A percentile compares a stretch with the other conserved stretches of the same genome.
These are phyloP conservation scores for Gomphus bonarii DNA, from an alignment of 1,284 basidiomycete species.

Conservation along the genomic window DNA sequence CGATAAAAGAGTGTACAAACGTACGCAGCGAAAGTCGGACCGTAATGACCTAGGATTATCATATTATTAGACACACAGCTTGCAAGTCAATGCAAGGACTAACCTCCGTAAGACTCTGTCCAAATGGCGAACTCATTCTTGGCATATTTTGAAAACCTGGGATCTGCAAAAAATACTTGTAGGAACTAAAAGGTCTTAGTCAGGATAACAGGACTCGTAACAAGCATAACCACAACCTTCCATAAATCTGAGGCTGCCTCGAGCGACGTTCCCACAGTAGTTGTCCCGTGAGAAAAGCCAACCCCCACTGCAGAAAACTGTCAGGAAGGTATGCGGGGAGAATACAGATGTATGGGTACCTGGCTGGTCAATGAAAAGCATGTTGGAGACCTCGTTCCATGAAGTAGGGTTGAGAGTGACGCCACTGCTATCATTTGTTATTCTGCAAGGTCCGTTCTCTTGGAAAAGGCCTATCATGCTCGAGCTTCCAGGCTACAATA, in stretches of 20 bases:
- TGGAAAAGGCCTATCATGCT: constrained; percentile 62
- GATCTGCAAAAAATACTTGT: constrained; percentile 54
- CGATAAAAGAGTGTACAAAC: constrained; percentile 12
- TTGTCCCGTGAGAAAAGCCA: constrained; percentile 49
- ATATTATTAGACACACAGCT: not conserved
- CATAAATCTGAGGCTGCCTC: constrained; percentile 49
- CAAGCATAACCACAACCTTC: constrained; percentile 18
- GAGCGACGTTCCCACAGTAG: constrained; percentile 38
- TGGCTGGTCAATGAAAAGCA: constrained; percentile 53
- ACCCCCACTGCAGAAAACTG: constrained; percentile 30
- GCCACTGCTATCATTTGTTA: constrained; percentile 43
- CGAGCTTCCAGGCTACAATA: constrained; percentile 45
- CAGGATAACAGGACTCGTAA: not conserved
- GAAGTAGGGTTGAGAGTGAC: constrained; percentile 47
- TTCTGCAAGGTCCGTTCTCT: constrained; percentile 53
- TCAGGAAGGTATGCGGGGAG: not conserved
- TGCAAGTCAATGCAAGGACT: not conserved
- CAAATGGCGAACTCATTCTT: constrained; percentile 45
- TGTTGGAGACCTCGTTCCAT: constrained; percentile 56
- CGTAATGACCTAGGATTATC: constrained; percentile 39
- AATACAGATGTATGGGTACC: constrained; percentile 9
- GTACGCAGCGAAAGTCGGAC: constrained; percentile 48
- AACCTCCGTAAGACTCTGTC: constrained; percentile 41
- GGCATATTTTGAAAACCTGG: constrained; percentile 43
- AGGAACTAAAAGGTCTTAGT: constrained; percentile 29